Percentiles rank a stretch among this genome's conserved stretches.
Conservation (phyloP, 352 stramenopile genomes). For the Globisporangium canariense region DNA sequence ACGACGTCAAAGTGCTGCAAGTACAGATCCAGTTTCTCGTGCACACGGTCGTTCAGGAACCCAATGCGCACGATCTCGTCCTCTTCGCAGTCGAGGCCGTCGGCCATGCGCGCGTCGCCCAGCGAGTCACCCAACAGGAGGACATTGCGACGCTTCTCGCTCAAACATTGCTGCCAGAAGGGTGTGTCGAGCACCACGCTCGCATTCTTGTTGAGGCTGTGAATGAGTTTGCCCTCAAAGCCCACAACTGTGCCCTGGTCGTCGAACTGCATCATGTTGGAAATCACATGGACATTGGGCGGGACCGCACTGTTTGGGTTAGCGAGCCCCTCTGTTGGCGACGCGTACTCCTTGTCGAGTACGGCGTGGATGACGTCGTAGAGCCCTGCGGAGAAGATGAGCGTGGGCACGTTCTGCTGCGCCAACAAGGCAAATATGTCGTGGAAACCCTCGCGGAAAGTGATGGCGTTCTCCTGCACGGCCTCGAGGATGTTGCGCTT, state of each 20-base stretch:
- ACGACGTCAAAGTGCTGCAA: constrained; percentile 70
- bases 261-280: constrained; percentile 76
- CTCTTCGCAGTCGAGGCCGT: constrained; percentile 38
- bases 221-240: constrained; percentile 64
- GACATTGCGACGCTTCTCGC: constrained; percentile 59
- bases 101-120: constrained; percentile 53
- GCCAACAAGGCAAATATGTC: constrained; percentile 13
- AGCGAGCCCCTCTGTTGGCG: background rate
- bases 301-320: constrained; percentile 18
- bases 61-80: constrained; percentile 58
- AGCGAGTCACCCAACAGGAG: constrained; percentile 63
- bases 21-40: constrained; percentile 57
- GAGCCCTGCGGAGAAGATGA: constrained; percentile 29
- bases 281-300: constrained; percentile 67
- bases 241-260: constrained; percentile 33
- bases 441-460: constrained; percentile 36
- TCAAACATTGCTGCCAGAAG: constrained; percentile 48
- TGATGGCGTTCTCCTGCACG: constrained; percentile 48
- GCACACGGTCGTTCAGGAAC: constrained; percentile 62
- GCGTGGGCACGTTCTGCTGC: constrained; percentile 14
- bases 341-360: constrained; percentile 58
- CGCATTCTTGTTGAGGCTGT: constrained; percentile 79
- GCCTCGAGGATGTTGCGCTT: constrained; percentile 37
- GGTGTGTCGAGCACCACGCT: constrained; percentile 57
- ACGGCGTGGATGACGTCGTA: constrained; percentile 76